Conservation (phyloP, 495 filamentous ascomycete species). For the Pyrenula massariospora region DNA sequence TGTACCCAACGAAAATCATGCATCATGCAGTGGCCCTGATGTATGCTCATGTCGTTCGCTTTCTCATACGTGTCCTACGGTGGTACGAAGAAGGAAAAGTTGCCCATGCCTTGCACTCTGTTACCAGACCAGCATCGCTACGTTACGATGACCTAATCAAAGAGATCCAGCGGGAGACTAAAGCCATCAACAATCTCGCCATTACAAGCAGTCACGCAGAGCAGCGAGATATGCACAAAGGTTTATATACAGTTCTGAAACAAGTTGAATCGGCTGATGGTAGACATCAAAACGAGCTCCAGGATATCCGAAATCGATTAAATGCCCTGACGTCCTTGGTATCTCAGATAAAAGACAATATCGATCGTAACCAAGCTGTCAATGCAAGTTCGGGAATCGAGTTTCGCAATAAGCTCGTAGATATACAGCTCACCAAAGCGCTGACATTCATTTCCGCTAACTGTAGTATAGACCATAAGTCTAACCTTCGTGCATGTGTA, state of each 20-base stretch:
- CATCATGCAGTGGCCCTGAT: slow-evolving; percentile 13
- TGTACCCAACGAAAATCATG: slow-evolving; percentile 24
- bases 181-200: slow-evolving; percentile 4
- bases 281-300: background rate
- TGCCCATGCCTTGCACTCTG: slow-evolving; percentile 7
- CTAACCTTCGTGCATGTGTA: background rate
- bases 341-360: background rate
- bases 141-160: slow-evolving; percentile 14
- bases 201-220: slow-evolving; percentile 2
- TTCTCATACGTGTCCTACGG: slow-evolving; percentile 10
- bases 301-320: background rate
- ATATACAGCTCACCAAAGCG: background rate
- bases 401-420: background rate
- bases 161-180: slow-evolving; percentile 9
- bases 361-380: background rate
- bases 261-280: background rate
- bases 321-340: background rate
- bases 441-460: background rate
- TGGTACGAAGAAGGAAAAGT: slow-evolving; percentile 21
- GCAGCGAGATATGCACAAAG: slow-evolving; percentile 5
- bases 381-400: background rate
- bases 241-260: background rate
- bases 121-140: slow-evolving; percentile 12
- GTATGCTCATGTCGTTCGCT: slow-evolving; percentile 21
- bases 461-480: background rate